A percentile compares a stretch with the other conserved stretches of the same genome.
These are phyloP conservation scores for Protomyces gravidus DNA, from an alignment of 1,139 yeast genomes.

Conservation along the genomic window DNA sequence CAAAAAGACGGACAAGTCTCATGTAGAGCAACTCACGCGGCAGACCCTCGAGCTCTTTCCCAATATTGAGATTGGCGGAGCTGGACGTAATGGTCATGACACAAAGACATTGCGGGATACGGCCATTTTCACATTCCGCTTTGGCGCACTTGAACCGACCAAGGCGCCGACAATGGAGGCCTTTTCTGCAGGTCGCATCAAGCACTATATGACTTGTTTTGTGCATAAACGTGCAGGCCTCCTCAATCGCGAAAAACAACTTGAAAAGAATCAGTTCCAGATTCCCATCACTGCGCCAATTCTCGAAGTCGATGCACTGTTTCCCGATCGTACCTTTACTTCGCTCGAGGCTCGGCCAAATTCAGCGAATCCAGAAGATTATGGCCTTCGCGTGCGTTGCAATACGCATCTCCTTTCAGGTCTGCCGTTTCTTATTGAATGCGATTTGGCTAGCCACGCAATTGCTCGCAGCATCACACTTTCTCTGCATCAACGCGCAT, in stretches of 20 bases:
- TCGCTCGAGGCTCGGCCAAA: constrained; percentile 15
- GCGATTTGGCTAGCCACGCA: constrained; percentile 17
- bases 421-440: constrained; percentile 24
- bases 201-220: constrained; percentile 23
- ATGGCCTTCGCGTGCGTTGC: constrained; percentile 25
- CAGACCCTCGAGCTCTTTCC: constrained; percentile 24
- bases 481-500: constrained; percentile 16
- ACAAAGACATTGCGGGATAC: constrained; percentile 9
- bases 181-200: constrained; percentile 24
- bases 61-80: constrained; percentile 3
- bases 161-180: constrained; percentile 20
- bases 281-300: constrained; percentile 6
- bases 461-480: constrained; percentile 5
- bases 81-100: constrained; percentile 16
- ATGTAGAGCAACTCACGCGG: constrained; percentile 19
- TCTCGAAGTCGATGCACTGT: constrained; percentile 21
- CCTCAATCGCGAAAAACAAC: constrained; percentile 9
- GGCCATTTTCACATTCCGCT: constrained; percentile 25
- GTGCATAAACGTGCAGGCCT: constrained; percentile 18
- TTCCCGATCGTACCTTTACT: constrained; percentile 17
- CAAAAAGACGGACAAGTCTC: constrained; percentile 6
- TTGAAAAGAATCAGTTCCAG: constrained; percentile 25
- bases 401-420: constrained; percentile 20
- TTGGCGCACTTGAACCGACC: neutral
- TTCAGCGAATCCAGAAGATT: constrained; percentile 3